phyloP scores from a whole-genome alignment of 148 eudicot genomes.

The Dianthus caryophyllus region DNA sequence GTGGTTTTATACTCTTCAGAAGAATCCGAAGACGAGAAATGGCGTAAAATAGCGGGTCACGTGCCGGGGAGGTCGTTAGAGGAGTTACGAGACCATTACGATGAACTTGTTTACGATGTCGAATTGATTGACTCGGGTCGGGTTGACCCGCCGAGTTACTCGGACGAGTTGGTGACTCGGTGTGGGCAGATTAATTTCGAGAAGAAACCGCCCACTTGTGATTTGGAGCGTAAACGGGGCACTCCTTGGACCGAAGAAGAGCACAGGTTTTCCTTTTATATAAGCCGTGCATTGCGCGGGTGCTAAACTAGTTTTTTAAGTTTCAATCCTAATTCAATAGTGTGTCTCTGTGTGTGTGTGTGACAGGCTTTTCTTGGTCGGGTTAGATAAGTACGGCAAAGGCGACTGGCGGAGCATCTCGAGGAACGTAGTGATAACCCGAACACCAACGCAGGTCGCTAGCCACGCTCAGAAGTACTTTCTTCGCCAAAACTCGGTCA shows the following conservation, averaged over 20 bases:
- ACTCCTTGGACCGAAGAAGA: conserved; percentile 17
- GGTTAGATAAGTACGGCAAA: neutral
- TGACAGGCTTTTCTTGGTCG: neutral
- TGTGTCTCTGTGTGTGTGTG: no score
- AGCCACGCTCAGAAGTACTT: conserved; percentile 9
- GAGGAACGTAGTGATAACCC: neutral
- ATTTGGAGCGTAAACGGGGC: conserved; percentile 37
- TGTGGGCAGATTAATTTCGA: conserved; percentile 29
- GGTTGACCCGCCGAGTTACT: conserved; percentile 31
- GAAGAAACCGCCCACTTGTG: conserved; percentile 20
- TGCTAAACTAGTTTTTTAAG: neutral
- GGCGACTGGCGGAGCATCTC: conserved; percentile 13
- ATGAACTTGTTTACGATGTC: conserved; percentile 31
- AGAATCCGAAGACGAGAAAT: conserved; percentile 19
- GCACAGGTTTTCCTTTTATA: conserved; percentile 31
- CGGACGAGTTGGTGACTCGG: conserved; percentile 22
- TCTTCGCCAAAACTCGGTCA: conserved; percentile 1
- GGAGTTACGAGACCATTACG: conserved; percentile 31
- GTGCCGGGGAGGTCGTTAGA: conserved; percentile 30
- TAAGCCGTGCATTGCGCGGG: neutral
- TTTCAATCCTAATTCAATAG: neutral
- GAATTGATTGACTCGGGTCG: conserved; percentile 34
- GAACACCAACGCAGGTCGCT: neutral
- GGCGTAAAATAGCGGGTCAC: conserved; percentile 30
- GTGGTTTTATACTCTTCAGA: conserved; percentile 20